These are phyloP conservation scores for Vigna mungo DNA, from an alignment of 306 rosid genomes.

Conservation along the genomic window DNA sequence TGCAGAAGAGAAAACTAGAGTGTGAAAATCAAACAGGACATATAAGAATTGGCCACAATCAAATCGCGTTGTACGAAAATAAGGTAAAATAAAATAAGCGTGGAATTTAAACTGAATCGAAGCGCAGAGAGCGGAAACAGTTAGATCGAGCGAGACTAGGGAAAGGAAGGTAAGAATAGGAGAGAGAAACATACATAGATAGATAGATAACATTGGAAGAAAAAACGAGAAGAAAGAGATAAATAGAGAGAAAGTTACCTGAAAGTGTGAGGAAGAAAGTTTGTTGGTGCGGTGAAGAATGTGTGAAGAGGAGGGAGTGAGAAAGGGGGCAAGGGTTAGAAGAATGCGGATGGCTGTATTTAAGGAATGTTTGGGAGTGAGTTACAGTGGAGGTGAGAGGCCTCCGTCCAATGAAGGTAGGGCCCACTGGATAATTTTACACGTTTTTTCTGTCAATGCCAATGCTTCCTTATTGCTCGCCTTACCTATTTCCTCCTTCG, in stretches of 20 bases:
- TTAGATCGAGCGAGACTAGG: slow-evolving; percentile 10
- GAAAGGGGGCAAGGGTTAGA: slow-evolving; percentile 3
- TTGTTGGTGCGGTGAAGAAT: neutral
- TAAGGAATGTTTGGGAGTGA: too few relatives aligned
- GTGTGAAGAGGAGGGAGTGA: slow-evolving; percentile 20
- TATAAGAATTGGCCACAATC: neutral
- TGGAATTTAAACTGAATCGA: neutral
- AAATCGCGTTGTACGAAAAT: neutral
- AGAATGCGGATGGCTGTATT: neutral
- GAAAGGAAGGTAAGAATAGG: neutral
- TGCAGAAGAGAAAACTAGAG: neutral
- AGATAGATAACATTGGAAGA: neutral
- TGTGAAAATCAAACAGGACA: neutral
- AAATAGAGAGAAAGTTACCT: neutral
- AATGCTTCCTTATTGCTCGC: too few relatives aligned
- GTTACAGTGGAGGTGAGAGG: neutral
- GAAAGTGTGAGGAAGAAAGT: neutral
- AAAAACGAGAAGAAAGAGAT: neutral
- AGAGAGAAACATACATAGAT: neutral
- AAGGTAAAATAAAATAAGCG: too few relatives aligned
- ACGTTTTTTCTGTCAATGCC: neutral
- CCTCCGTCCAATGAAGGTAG: neutral
- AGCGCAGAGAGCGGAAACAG: neutral
- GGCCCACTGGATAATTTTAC: neutral
- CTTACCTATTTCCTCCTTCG: neutral